Base-by-base conservation (phyloP, 306 rosid species). In the Gastrolobium villosum region DNA sequence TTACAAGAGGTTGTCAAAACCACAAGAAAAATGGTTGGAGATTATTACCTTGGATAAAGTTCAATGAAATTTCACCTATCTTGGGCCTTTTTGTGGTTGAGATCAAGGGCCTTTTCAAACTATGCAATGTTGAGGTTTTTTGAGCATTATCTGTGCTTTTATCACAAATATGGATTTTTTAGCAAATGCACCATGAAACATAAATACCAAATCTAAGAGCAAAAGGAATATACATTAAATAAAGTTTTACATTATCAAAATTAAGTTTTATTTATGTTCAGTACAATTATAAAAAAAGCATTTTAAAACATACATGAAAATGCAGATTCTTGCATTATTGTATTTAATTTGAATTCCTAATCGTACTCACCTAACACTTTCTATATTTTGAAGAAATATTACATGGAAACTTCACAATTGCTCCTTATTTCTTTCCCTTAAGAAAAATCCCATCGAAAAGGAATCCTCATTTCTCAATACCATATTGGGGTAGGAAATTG, bases 181-280 rank as follows among this genome's bases (percentile, higher is more conserved):
- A 66, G 57, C 52, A 55, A 52, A 37, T 65, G 15, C 74, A 65
- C 35, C 26, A 20, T 6, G 44, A 76, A 36, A 50, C 10, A 39
- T 66, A 61, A 13, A 66, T 10, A 32, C 32, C 68, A 77, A 36
- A 31, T 28, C 31, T 28, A 10, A 13, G 28, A 40, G 37, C 11
- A 43, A 52, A 2, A 36, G 39, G 60, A 6, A 37, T 37, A 44
- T 30, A 39, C 46, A 49, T 2, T 30, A 26, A 72, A 72, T 46
- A 44, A 28, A 43, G 20, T 44, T 31, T 20, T 20, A 20, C 26
- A 20, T 20, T 20, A 20, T 20, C 1, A 40, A 40, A 40, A 4
- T 4, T 40, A 40, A 4, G 5, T 40, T 40, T 7, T 5, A 2
- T 40, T 7, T 7, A 40, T 40, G 5, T 40, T 4, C 5, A 40